phyloP scores from a whole-genome alignment of 495 filamentous ascomycete species.

The Immersiella caudata region DNA sequence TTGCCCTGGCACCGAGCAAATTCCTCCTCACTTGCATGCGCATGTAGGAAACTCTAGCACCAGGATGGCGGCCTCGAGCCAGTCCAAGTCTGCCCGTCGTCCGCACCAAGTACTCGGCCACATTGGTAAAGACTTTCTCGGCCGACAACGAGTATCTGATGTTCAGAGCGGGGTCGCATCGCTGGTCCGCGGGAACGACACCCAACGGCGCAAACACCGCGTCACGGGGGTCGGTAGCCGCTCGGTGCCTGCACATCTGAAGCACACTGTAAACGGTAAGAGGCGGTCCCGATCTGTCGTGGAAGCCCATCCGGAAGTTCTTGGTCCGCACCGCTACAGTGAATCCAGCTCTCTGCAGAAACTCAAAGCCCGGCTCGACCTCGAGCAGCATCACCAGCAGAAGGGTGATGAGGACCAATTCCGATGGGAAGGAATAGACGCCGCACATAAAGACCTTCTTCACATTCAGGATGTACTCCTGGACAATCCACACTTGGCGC shows the following conservation, averaged over 20 bases:
- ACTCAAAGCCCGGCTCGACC: not conserved
- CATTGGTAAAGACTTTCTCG: not conserved
- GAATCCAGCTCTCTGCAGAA: not conserved
- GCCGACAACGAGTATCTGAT: not conserved
- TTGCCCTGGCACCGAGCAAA: not conserved
- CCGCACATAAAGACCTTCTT: not conserved
- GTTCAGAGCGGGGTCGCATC: not conserved
- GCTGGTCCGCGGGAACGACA: not conserved
- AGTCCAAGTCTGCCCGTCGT: not conserved
- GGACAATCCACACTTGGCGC: not conserved
- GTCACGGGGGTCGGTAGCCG: constrained; percentile 1
- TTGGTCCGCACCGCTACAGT: not conserved
- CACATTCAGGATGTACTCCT: not conserved
- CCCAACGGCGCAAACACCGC: not conserved
- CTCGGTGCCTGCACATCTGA: not conserved
- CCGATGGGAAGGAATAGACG: not conserved
- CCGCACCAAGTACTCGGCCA: not conserved
- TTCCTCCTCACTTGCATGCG: not conserved
- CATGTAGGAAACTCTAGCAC: not conserved
- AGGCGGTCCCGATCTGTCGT: not conserved
- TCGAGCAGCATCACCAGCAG: not conserved
- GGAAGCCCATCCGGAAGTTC: not conserved
- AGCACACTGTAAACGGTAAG: not conserved
- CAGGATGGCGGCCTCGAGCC: not conserved
- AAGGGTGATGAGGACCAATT: not conserved